Base-by-base conservation (phyloP, 805 yeast species). In the Nakazawaea siamensis region DNA sequence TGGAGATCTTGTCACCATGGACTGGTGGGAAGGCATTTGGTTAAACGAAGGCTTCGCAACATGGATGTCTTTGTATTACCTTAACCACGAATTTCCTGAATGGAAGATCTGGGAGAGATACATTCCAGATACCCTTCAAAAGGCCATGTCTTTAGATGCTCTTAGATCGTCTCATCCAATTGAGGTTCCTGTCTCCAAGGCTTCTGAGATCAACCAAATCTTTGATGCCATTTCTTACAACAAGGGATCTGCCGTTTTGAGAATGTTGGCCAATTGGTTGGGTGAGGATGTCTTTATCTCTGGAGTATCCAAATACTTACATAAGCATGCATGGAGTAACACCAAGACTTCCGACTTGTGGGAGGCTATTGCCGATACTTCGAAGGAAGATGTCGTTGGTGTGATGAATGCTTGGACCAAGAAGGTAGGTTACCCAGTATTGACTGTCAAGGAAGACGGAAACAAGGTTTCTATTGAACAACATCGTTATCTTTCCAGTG, bases 1-100 rank as follows among this genome's bases (percentile, higher is more conserved):
- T 50, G 94, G 95, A 38, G 80, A 85, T 57, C 69, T 80, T 46
- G 90, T 83, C 41, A 85, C 94, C 31, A 85, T 84, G 94, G 76
- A 80, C 49, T 85, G 94, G 92, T 84, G 95, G 95, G 86, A 84
- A 48, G 92, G 82, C 48, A 66, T 84, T 46, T 84, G 94, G 94
- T 70, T 84, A 40, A 84, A 84, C 51, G 94, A 84, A 60, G 92
- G 94, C n/a, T 84, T 84, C 60, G 95, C 94, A 14, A 84, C 95
- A 20, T 84, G 84, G 78, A 80, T 80, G 54, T 82, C 86, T 4
- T 80, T 71, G 68, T 60, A 68, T 36, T 78, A 87, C 15, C 77
- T 79, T 35, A 79, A 81, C 50, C 57, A 68, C 43, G 67, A 81
- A 47, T 76, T 70, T 54, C 94, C 94, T 9, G 83, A 79, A 39